Percentiles rank a stretch among this genome's conserved stretches.
phyloP scores from a whole-genome alignment of 176 grass and related monocot genomes.

The Oryza nivara region DNA sequence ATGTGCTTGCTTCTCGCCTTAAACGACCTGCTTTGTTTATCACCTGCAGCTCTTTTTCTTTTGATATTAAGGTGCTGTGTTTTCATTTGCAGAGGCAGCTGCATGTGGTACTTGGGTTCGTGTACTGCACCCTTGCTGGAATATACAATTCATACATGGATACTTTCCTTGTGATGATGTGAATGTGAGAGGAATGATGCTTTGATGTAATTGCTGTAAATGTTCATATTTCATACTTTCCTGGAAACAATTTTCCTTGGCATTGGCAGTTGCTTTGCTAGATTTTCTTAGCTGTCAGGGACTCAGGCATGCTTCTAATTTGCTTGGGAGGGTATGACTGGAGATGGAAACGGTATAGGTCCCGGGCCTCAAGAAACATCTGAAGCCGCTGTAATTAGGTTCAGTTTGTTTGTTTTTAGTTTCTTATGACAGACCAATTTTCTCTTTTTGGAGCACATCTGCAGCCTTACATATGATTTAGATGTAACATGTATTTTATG shows the following conservation, averaged over 20 bases:
- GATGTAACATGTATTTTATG: slow-evolving; percentile 35
- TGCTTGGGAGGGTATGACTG: slow-evolving; percentile 42
- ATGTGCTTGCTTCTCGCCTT: neutral
- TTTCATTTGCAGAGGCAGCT: slow-evolving; percentile 48
- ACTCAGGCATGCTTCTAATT: slow-evolving; percentile 38
- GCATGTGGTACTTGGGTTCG: slow-evolving; percentile 24
- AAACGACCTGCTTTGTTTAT: neutral
- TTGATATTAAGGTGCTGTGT: neutral
- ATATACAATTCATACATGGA: slow-evolving; percentile 43
- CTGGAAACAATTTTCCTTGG: slow-evolving; percentile 47
- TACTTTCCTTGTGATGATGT: slow-evolving; percentile 41
- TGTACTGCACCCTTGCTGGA: slow-evolving; percentile 39
- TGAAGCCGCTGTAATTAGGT: slow-evolving; percentile 57
- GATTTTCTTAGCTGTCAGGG: slow-evolving; percentile 43
- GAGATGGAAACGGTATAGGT: slow-evolving; percentile 41
- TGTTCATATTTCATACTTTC: slow-evolving; percentile 56
- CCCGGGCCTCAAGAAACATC: slow-evolving; percentile 28
- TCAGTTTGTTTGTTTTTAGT: slow-evolving; percentile 39
- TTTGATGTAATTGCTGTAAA: slow-evolving; percentile 70
- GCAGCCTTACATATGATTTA: slow-evolving; percentile 56
- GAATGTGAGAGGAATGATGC: slow-evolving; percentile 40
- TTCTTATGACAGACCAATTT: slow-evolving; percentile 40
- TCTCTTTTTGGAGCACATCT: slow-evolving; percentile 39
- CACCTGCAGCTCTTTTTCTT: neutral
- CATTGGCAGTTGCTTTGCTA: slow-evolving; percentile 51